A percentile compares a stretch with the other conserved stretches of the same genome.
phyloP scores from a whole-genome alignment of 139 green algal genomes.

The Chlorokybus atmophyticus region DNA sequence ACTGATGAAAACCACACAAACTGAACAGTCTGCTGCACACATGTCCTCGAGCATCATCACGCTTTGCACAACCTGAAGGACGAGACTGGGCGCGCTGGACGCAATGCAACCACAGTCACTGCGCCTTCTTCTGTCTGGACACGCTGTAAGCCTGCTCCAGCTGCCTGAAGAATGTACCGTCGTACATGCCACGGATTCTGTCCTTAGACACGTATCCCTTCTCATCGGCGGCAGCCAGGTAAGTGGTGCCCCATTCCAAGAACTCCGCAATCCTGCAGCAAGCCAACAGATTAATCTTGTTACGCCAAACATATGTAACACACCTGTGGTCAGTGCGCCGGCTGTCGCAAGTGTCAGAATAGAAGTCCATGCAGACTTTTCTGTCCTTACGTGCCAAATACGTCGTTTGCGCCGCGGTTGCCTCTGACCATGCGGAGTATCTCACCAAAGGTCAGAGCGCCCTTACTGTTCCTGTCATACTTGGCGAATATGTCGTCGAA shows the following conservation, averaged over 20 bases:
- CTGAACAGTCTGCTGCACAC: no score
- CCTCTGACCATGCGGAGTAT: slow-evolving; percentile 18
- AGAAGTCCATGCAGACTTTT: no score
- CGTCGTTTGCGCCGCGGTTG: slow-evolving; percentile 13
- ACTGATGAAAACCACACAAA: no score
- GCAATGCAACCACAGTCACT: no score
- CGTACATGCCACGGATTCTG: slow-evolving; percentile 22
- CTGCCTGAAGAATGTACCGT: slow-evolving; percentile 20
- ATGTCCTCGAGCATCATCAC: no score
- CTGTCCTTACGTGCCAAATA: slow-evolving; percentile 23
- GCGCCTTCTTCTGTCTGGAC: no score
- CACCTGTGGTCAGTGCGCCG: no score
- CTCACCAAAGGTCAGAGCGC: slow-evolving; percentile 16
- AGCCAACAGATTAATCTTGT: no score
- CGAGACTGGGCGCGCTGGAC: no score
- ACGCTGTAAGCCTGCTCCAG: no score
- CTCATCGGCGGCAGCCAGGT: slow-evolving; percentile 7
- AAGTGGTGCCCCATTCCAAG: slow-evolving; percentile 24
- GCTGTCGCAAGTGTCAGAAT: no score
- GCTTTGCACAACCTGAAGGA: no score
- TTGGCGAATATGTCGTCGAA: slow-evolving; percentile 31
- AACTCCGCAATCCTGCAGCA: slow-evolving; percentile 20
- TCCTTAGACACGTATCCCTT: slow-evolving; percentile 22
- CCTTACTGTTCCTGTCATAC: slow-evolving; percentile 22
- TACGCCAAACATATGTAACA: neutral